Evolutionary conservation across 192 early-diverging fungal species (phyloP), one percentile per base, ranked within the genome.

Genomic region (Umbelopsis isabellina): DNA sequence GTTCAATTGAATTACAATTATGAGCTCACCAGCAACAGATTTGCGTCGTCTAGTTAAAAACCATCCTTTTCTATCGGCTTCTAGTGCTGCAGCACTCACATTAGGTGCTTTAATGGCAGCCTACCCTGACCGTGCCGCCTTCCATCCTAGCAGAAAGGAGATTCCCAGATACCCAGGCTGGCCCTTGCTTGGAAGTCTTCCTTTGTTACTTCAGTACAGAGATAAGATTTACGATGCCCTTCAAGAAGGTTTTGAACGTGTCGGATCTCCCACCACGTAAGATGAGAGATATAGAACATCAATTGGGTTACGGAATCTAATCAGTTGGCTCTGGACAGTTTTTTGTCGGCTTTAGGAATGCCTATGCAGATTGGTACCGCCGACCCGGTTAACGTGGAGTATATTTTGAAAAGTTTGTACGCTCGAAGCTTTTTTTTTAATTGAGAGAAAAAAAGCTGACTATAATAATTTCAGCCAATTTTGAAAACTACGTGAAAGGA

Each of bases 401-500:
- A 80, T 69, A 33, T 80, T 45, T 46, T 80, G n/a, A 80, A 80
- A 67, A 46, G 78, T 80, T 66, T 70, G 70, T 68, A 15, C 41
- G 50, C 22, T 48, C 37, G 18, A 15, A 49, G n/a, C 46, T 22
- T 27, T 16, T 27, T 5, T 61, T 27, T 18, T n/a, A 35, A 37
- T 22, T 18, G 5, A 25, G 46, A 69, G 12, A 9, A 55, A 49
- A 33, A 41, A 23, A 18, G n/a, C 45, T 71, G 11, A 22, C 64
- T 49, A 35, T 27, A 49, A 2, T 27, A 45, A 22, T 30, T 48
- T 21, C 47, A 77, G 75, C 58, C 27, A 77, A 77, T 47, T 80
- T 80, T 46, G 78, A 80, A 61, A 75, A 76, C 21, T 80, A 80
- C 35, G 71, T 69, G 44, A 80, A 80, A 45, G 84, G 85, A 20